These are phyloP conservation scores for Podaxis sp. DNA, from an alignment of 768 basidiomycete species.

Conservation along the genomic window DNA sequence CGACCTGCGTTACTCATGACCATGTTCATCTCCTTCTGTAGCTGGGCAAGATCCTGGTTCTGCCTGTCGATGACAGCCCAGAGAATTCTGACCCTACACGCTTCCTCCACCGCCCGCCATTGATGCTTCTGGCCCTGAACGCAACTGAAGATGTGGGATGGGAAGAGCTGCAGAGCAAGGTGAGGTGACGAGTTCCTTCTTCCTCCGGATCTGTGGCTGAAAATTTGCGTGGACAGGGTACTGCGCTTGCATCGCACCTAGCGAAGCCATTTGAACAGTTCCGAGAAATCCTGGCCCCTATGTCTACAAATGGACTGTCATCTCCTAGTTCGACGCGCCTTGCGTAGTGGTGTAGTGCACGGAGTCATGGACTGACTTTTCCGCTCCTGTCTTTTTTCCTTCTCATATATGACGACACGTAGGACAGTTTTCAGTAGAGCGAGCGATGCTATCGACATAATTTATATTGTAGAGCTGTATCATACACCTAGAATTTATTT, in stretches of 20 bases:
- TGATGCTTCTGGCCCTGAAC: constrained; percentile 73
- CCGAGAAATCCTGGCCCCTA: constrained; percentile 34
- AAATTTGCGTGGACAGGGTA: constrained; percentile 33
- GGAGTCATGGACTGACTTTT: background rate
- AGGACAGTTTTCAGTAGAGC: background rate
- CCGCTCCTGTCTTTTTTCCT: background rate
- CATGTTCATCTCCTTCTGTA: constrained; percentile 25
- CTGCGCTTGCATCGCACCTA: constrained; percentile 41
- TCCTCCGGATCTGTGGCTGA: constrained; percentile 11
- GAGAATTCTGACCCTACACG: constrained; percentile 27
- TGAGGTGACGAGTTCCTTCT: constrained; percentile 25
- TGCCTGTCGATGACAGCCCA: constrained; percentile 52
- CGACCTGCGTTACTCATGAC: background rate
- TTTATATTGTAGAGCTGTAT: constrained; percentile 17
- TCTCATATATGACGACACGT: background rate
- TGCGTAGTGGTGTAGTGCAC: background rate
- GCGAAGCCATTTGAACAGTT: constrained; percentile 44
- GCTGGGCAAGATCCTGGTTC: constrained; percentile 71
- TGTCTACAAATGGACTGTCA: constrained; percentile 20
- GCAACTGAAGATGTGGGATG: constrained; percentile 61
- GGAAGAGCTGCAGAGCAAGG: constrained; percentile 66
- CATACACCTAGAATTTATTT: constrained; percentile 7
- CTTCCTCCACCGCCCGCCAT: constrained; percentile 38
- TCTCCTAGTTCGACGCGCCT: constrained; percentile 22
- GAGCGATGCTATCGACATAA: constrained; percentile 3